Evolutionary conservation across 257 asterid genomes (phyloP).

Genomic region (Petunia axillaris): DNA sequence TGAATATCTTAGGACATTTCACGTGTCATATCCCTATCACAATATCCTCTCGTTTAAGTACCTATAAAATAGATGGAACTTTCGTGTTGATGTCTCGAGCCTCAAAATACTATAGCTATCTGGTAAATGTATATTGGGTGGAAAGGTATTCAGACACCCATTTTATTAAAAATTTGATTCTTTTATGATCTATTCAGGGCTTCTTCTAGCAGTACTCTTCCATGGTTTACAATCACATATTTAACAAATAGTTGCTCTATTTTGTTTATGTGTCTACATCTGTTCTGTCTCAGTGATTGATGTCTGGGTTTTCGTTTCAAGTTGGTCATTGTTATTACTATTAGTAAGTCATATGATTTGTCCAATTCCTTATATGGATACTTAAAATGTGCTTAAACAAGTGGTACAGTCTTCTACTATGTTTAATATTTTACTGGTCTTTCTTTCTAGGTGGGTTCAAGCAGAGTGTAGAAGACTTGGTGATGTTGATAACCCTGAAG

Average conservation of each 20-base stretch:
- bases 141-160: constrained; percentile 11
- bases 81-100: background rate
- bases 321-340: background rate
- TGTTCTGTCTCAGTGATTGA: background rate
- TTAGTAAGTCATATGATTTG: constrained; percentile 4
- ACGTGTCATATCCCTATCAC: background rate
- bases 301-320: constrained; percentile 14
- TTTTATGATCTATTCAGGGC: background rate
- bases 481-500: constrained; percentile 95
- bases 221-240: background rate
- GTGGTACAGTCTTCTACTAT: background rate
- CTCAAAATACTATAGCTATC: constrained; percentile 14
- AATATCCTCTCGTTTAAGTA: constrained; percentile 9
- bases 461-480: constrained; percentile 94
- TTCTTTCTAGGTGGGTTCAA: constrained; percentile 88
- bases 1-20: constrained; percentile 4
- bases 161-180: constrained; percentile 4
- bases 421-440: constrained; percentile 20
- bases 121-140: background rate
- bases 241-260: background rate
- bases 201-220: background rate
- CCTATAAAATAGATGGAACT: background rate
- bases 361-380: background rate
- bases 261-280: constrained; percentile 12
- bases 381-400: background rate